Conservation (phyloP, 805 yeast species). For the Ogataea pignaliae region DNA sequence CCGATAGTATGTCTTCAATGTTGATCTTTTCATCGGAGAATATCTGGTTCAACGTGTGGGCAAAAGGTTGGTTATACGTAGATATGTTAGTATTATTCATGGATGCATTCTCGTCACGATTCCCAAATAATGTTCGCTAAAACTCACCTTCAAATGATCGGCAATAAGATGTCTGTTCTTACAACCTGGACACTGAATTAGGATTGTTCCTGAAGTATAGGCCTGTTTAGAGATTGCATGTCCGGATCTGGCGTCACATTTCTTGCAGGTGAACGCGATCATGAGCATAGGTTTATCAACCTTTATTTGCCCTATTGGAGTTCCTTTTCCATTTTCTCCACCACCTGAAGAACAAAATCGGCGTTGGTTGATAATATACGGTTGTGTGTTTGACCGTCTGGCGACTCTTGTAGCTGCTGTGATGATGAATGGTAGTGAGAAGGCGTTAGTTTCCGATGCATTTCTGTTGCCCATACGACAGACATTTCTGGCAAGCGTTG, state of each 20-base stretch:
- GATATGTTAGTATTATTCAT: constrained; percentile 1
- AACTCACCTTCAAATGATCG: constrained; percentile 63
- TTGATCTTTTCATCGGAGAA: constrained; percentile 75
- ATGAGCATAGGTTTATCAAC: constrained; percentile 74
- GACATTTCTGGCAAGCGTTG: no score
- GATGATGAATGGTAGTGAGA: no score
- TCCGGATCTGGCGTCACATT: constrained; percentile 76
- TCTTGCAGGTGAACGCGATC: constrained; percentile 90
- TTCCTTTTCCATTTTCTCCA: neutral
- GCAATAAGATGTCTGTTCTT: constrained; percentile 85
- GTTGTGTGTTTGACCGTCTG: neutral
- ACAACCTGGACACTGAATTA: constrained; percentile 91
- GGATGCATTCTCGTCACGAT: no score
- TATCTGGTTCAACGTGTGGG: constrained; percentile 39
- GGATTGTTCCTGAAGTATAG: constrained; percentile 78
- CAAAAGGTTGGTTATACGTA: neutral
- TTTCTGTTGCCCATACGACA: no score
- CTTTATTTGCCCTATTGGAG: constrained; percentile 32
- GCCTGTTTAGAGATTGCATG: constrained; percentile 94
- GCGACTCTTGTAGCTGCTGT: constrained; percentile 5
- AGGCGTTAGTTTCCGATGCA: no score
- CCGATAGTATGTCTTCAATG: constrained; percentile 71
- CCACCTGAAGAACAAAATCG: constrained; percentile 8
- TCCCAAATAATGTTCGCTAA: neutral
- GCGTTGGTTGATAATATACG: neutral